These are phyloP conservation scores for Cyclocybe aegerita DNA, from an alignment of 768 basidiomycete species.

Conservation along the genomic window DNA sequence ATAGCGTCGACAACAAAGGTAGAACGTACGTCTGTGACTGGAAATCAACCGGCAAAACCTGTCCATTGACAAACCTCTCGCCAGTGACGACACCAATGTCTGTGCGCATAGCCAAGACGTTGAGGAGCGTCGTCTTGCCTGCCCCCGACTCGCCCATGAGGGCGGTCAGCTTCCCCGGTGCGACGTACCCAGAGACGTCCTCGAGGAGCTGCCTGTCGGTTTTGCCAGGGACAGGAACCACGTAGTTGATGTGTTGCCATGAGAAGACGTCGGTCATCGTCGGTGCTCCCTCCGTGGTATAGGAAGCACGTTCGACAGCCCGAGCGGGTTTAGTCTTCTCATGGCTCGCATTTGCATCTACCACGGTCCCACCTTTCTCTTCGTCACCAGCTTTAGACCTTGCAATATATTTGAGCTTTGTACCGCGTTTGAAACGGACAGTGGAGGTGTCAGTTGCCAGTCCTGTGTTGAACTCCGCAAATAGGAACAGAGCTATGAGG, in stretches of 20 bases:
- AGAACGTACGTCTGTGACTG: conserved; percentile 53
- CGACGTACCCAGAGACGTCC: conserved; percentile 78
- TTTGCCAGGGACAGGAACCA: conserved; percentile 55
- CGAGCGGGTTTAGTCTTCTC: no score
- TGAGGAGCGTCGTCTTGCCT: conserved; percentile 59
- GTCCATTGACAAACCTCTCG: conserved; percentile 56
- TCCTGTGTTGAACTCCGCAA: conserved; percentile 53
- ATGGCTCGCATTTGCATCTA: background rate
- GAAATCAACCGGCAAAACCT: conserved; percentile 55
- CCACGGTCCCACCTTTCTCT: background rate
- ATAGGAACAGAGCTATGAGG: conserved; percentile 48
- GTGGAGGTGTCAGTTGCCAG: conserved; percentile 27
- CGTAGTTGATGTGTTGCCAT: conserved; percentile 74
- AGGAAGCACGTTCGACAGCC: no score
- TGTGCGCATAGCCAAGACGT: conserved; percentile 54
- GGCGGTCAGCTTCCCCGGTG: conserved; percentile 79
- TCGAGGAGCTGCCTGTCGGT: conserved; percentile 52
- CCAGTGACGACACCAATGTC: conserved; percentile 49
- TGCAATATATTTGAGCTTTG: conserved; percentile 21
- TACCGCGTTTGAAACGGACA: conserved; percentile 69
- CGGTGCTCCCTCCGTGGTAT: conserved; percentile 6
- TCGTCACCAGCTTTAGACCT: background rate
- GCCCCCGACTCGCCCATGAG: conserved; percentile 66
- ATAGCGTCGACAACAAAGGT: background rate
- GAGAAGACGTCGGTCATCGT: conserved; percentile 70